These are phyloP conservation scores for Steccherinum ochraceum DNA, from an alignment of 768 basidiomycete genomes.

Conservation along the genomic window DNA sequence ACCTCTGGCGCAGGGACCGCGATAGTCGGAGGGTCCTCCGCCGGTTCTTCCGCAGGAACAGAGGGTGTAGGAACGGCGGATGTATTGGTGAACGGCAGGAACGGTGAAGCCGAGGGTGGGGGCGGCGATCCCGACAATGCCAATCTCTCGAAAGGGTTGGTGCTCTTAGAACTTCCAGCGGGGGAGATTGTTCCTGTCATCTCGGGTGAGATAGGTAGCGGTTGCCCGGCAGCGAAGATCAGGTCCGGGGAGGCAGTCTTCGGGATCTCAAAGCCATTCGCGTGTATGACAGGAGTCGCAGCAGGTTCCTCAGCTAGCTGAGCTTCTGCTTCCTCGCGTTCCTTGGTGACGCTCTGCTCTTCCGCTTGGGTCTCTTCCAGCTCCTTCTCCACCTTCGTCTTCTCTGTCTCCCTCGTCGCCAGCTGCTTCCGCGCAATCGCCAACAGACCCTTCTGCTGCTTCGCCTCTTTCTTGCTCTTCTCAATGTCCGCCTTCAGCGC, in stretches of 20 bases:
- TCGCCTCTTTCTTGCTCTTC: slow-evolving; percentile 86
- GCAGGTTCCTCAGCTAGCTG: slow-evolving; percentile 34
- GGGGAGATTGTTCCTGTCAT: slow-evolving; percentile 21
- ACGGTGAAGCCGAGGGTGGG: slow-evolving; percentile 53
- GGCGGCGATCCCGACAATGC: slow-evolving; percentile 36
- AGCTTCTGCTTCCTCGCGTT: slow-evolving; percentile 50
- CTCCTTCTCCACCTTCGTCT: slow-evolving; percentile 64
- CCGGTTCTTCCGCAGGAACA: slow-evolving; percentile 20
- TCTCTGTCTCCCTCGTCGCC: slow-evolving; percentile 73
- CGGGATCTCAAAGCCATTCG: slow-evolving; percentile 12
- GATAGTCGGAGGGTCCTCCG: slow-evolving; percentile 9
- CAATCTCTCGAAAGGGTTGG: slow-evolving; percentile 86
- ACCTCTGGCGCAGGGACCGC: too few species aligned
- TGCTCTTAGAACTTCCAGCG: slow-evolving; percentile 60
- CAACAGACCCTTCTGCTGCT: slow-evolving; percentile 92
- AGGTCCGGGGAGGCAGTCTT: slow-evolving; percentile 29
- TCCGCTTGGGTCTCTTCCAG: slow-evolving; percentile 60
- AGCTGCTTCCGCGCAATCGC: slow-evolving; percentile 96
- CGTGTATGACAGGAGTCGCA: slow-evolving; percentile 13
- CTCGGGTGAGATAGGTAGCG: slow-evolving; percentile 68
- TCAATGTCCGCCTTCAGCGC: slow-evolving; percentile 70
- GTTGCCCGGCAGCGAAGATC: slow-evolving; percentile 62
- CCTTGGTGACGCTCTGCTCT: slow-evolving; percentile 41
- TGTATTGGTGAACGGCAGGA: slow-evolving; percentile 41
- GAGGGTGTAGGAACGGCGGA: slow-evolving; percentile 32